Conservation (phyloP, 768 basidiomycete species). For the Pleurotus ostreatus region DNA sequence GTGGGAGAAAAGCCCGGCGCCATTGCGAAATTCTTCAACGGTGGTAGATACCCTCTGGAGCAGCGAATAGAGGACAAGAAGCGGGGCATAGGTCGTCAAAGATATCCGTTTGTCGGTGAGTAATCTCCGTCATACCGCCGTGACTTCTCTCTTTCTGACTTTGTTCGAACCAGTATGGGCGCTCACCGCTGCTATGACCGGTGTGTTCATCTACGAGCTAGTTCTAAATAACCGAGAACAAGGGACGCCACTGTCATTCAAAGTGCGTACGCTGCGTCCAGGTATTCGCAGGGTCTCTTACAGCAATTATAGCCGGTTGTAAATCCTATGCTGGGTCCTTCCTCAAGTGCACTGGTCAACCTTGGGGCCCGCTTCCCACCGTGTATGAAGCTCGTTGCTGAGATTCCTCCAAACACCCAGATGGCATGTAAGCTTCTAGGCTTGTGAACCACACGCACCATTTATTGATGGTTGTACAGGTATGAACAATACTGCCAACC, state of each 20-base stretch:
- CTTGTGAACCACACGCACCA: neutral
- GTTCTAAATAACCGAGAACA: constrained; percentile 71
- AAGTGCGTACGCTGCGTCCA: constrained; percentile 37
- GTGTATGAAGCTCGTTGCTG: constrained; percentile 76
- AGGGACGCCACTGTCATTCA: constrained; percentile 82
- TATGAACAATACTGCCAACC: constrained; percentile 81
- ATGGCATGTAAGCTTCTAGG: constrained; percentile 52
- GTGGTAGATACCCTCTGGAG: constrained; percentile 57
- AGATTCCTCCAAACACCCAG: constrained; percentile 46
- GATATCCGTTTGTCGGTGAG: constrained; percentile 72
- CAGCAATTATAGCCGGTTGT: constrained; percentile 54
- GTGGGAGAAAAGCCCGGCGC: constrained; percentile 36
- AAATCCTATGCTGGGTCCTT: constrained; percentile 91
- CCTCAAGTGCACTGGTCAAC: constrained; percentile 76
- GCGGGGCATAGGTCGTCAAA: constrained; percentile 80
- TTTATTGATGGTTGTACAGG: constrained; percentile 33
- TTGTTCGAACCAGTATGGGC: constrained; percentile 48
- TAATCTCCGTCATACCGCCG: constrained; percentile 6
- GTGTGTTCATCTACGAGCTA: constrained; percentile 81
- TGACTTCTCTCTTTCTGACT: constrained; percentile 4
- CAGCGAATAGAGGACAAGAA: constrained; percentile 88
- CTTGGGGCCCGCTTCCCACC: constrained; percentile 91
- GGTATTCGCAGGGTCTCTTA: neutral
- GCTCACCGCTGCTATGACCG: constrained; percentile 64
- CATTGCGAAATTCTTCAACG: constrained; percentile 38